Conservation (phyloP, 495 filamentous ascomycete genomes). For the Aspergillus diversus region DNA sequence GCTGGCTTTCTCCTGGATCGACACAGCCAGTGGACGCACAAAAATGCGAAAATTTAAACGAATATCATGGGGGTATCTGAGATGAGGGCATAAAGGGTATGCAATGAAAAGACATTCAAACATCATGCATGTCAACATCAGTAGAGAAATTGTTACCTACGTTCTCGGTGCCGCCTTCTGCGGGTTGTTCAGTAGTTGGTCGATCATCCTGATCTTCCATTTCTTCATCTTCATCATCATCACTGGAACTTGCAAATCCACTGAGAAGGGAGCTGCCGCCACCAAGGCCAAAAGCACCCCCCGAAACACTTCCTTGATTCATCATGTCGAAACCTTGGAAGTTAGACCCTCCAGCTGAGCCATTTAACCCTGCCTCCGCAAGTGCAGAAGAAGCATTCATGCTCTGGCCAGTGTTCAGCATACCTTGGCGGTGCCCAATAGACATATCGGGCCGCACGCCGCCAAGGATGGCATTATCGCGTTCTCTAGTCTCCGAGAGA, state of each 20-base stretch:
- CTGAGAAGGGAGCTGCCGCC: conserved; percentile 75
- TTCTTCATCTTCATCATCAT: conserved; percentile 97
- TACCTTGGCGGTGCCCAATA: conserved; percentile 67
- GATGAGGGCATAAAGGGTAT: conserved; percentile 18
- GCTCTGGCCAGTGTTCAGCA: conserved; percentile 62
- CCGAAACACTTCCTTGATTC: conserved; percentile 64
- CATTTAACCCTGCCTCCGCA: conserved; percentile 73
- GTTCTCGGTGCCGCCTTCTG: conserved; percentile 60
- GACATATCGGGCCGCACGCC: conserved; percentile 90
- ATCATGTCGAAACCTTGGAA: conserved; percentile 80
- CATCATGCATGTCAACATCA: conserved; percentile 59
- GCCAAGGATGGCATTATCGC: conserved; percentile 98
- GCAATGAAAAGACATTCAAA: conserved; percentile 28
- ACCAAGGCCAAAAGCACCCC: conserved; percentile 63
- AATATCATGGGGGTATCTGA: conserved; percentile 10
- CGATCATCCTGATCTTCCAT: conserved; percentile 82
- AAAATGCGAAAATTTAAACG: conserved; percentile 7
- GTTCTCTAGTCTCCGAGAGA: conserved; percentile 89
- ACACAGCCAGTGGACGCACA: conserved; percentile 3
- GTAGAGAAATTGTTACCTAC: conserved; percentile 66
- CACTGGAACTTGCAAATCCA: conserved; percentile 94
- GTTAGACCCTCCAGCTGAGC: conserved; percentile 53
- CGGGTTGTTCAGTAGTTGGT: conserved; percentile 33
- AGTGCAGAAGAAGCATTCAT: conserved; percentile 69
- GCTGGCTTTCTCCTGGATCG: not conserved